Conservation (phyloP, 23 red algal species). For the Gracilariopsis chorda region DNA sequence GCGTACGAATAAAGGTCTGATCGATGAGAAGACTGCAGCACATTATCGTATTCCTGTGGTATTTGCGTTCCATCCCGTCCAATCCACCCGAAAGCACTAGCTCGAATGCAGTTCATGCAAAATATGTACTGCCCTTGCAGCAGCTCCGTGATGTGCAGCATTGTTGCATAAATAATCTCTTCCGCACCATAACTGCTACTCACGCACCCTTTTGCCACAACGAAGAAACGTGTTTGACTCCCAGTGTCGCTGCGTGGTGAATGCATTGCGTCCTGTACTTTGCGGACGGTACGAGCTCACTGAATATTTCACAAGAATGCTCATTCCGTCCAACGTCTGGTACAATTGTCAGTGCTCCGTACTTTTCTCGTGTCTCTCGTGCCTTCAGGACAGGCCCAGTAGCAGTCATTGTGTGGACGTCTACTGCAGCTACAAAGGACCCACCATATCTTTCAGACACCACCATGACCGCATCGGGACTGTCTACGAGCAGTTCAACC, state of each 20-base stretch:
- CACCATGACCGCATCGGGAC: background rate
- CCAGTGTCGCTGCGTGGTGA: background rate
- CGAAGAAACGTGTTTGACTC: background rate
- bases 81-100: background rate
- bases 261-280: background rate
- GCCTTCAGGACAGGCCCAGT: background rate
- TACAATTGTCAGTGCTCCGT: background rate
- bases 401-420: conserved; percentile 20
- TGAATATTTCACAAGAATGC: background rate
- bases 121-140: background rate
- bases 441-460: background rate
- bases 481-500: background rate
- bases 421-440: background rate
- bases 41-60: background rate
- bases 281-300: background rate
- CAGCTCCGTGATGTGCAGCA: background rate
- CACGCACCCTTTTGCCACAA: background rate
- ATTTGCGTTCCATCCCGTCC: background rate
- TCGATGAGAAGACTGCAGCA: background rate
- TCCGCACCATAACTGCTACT: background rate
- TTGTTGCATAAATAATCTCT: background rate
- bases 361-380: background rate
- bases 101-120: background rate
- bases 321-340: background rate
- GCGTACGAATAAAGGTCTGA: background rate